Evolutionary conservation across 768 basidiomycete species (phyloP).

Genomic region (Coprinellus micaceus): DNA sequence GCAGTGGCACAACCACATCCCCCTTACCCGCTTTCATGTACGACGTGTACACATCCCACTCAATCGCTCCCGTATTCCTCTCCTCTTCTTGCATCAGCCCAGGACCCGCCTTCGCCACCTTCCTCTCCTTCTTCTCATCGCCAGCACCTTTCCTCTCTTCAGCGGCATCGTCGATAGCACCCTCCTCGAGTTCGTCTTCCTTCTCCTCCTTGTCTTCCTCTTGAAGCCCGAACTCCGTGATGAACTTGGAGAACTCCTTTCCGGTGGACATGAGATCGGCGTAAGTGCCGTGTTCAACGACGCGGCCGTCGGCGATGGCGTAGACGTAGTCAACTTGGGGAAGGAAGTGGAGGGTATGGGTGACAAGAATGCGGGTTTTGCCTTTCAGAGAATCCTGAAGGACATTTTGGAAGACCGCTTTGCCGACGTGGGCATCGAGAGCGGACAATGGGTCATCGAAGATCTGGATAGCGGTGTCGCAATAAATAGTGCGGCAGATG

Average conservation of each 20-base stretch:
- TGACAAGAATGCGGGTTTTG: constrained; percentile 87
- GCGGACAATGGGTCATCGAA: constrained; percentile 91
- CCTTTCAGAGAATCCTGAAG: constrained; percentile 56
- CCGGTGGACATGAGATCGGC: constrained; percentile 61
- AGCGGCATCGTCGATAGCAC: constrained; percentile 23
- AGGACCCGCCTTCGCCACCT: constrained; percentile 40
- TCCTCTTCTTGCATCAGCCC: constrained; percentile 83
- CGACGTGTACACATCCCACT: constrained; percentile 46
- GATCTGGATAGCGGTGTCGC: constrained; percentile 79
- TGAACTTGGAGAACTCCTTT: constrained; percentile 69
- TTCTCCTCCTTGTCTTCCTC: constrained; percentile 50
- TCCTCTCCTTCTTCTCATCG: constrained; percentile 29
- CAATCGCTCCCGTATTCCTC: constrained; percentile 71
- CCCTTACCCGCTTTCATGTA: constrained; percentile 75
- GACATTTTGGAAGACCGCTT: constrained; percentile 81
- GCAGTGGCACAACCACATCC: constrained; percentile 55
- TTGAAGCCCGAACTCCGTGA: constrained; percentile 73
- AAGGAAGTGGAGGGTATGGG: constrained; percentile 88
- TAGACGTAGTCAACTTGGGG: constrained; percentile 85
- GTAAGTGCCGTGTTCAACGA: too few relatives aligned
- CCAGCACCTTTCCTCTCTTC: constrained; percentile 31
- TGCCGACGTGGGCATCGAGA: constrained; percentile 89
- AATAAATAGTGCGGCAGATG: constrained; percentile 86
- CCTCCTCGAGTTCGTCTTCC: constrained; percentile 35
- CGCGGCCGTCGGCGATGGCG: constrained; percentile 69